Percentiles rank a stretch among this genome's conserved stretches.
These are phyloP conservation scores for Aspergillus fructus DNA, from an alignment of 2,329 filamentous ascomycete genomes.

Conservation along the genomic window DNA sequence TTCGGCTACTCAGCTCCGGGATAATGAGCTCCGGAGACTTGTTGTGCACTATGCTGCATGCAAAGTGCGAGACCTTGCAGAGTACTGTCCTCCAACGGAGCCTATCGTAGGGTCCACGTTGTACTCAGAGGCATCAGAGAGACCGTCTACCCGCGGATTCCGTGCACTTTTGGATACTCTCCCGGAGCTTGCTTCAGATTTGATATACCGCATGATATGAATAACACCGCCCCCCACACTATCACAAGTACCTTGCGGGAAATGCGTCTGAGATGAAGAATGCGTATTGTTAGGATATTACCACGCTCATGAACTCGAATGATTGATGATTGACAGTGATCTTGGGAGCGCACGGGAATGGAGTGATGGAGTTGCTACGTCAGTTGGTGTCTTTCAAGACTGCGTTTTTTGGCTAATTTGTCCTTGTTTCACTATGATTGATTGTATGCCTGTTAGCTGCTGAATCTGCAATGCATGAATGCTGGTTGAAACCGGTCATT, in stretches of 20 bases:
- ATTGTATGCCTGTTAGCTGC: not conserved
- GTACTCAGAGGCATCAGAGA: slow-evolving; percentile 24
- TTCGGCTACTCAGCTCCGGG: slow-evolving; percentile 35
- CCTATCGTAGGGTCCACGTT: slow-evolving; percentile 24
- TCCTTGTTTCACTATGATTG: not conserved
- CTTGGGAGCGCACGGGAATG: not conserved
- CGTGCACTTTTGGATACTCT: slow-evolving; percentile 37
- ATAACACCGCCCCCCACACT: not conserved
- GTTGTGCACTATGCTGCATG: slow-evolving; percentile 43
- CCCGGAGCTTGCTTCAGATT: slow-evolving; percentile 42
- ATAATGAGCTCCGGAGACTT: slow-evolving; percentile 42
- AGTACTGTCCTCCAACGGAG: slow-evolving; percentile 31
- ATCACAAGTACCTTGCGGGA: not conserved
- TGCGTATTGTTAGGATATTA: not conserved
- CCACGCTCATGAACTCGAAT: not conserved
- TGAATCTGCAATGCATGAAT: not conserved
- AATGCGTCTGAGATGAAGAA: not conserved
- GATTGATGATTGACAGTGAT: not conserved
- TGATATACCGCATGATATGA: slow-evolving; percentile 45
- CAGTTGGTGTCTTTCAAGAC: not conserved
- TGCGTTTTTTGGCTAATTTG: not conserved
- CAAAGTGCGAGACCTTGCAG: slow-evolving; percentile 39
- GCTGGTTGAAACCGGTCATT: not conserved
- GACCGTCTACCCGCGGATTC: slow-evolving; percentile 32
- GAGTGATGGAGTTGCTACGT: not conserved